These are phyloP conservation scores for Tricholoma bakamatsutake DNA, from an alignment of 768 basidiomycete genomes.

Conservation along the genomic window DNA sequence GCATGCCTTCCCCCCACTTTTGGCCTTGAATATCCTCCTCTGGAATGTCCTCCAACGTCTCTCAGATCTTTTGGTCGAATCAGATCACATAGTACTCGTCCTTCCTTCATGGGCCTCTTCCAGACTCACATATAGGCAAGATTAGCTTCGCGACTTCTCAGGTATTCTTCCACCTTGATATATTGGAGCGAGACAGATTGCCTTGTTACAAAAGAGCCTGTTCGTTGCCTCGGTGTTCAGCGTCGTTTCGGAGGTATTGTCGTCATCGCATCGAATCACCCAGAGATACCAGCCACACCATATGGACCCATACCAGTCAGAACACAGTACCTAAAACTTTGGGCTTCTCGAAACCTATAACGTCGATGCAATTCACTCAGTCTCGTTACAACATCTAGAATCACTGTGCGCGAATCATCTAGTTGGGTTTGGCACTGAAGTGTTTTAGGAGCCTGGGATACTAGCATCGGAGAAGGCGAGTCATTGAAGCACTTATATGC, in stretches of 20 bases:
- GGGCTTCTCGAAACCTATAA: neutral
- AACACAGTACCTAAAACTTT: neutral
- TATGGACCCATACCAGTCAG: neutral
- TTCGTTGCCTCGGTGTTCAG: neutral
- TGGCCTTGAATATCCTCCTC: neutral
- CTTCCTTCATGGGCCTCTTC: neutral
- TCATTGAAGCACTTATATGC: neutral
- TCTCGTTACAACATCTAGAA: neutral
- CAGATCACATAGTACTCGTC: neutral
- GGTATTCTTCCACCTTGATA: neutral
- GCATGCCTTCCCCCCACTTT: neutral
- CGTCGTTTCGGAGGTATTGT: neutral
- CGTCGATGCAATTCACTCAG: neutral
- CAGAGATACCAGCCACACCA: no score
- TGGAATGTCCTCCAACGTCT: neutral
- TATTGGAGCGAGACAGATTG: neutral
- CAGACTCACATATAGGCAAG: neutral
- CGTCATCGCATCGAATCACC: neutral
- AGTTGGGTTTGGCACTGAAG: neutral
- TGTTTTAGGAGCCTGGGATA: neutral
- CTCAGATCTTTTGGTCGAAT: neutral
- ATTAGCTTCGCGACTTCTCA: neutral
- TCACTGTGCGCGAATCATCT: neutral
- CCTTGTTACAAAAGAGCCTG: neutral
- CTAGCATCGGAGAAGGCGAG: neutral